Evolutionary conservation across 306 rosid species (phyloP), one percentile per base, ranked within the genome.

Genomic region (Parietaria judaica): DNA sequence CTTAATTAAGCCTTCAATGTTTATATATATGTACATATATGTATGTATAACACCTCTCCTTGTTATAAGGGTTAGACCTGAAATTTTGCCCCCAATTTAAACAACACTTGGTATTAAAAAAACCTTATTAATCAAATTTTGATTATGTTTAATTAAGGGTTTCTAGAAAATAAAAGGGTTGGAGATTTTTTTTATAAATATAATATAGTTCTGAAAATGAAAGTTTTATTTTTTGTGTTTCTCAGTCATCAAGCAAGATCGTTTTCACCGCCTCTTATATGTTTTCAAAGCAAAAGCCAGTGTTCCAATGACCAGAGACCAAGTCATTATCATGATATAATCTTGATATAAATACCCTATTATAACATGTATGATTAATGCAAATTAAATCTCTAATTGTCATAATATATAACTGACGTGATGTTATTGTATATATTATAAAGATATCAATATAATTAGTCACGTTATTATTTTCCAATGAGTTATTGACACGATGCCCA

Each of bases 41-140:
- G 63, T 67, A 51, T 44, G 70, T 51, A 48, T 71, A 55, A 61
- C 77, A 56, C 31, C 76, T 72, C 90, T 72, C 90, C 94, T 74
- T 64, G 78, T 79, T 72, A 86, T 72, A 68, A 70, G 95, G 79
- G 74, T 76, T 60, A 74, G 80, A 76, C 88, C 85, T 86, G 99
- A 94, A 94, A 50, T 61, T 76, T 14, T 94, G 99, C 90, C 77
- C 74, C 95, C 90, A 70, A 36, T 84, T 94, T 95, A 83, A 81
- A 84, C 97, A 79, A 83, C 97, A 88, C 34, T 11, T 54, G 38
- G 63, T 41, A 65, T 71, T 67, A 61, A 7, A 41, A 60, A 39
- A 56, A 55, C 55, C 37, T 44, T 54, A 66, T 53, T 9, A 36
- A 56, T 6, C 14, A 46, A 36, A 36, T 56, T 15, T 41, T 41